These are phyloP conservation scores for Candida tammaniensis DNA, from an alignment of 805 yeast species.

Conservation along the genomic window DNA sequence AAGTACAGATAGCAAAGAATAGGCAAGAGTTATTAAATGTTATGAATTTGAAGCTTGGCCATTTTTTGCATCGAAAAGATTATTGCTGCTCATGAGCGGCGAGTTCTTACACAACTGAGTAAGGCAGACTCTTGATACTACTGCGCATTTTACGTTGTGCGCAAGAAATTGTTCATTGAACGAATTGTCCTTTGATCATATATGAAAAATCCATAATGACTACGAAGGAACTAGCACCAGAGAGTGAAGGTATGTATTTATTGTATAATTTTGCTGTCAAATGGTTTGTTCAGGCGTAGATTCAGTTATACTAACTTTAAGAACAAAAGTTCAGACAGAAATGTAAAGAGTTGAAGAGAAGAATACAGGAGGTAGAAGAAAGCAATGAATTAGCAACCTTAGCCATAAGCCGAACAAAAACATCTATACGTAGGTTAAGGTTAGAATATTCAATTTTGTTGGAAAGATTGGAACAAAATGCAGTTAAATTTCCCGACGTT, in stretches of 20 bases:
- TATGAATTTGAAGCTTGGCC: too few relatives aligned
- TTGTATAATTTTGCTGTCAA: too few relatives aligned
- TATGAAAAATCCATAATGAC: too few relatives aligned
- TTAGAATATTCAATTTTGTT: constrained; percentile 78
- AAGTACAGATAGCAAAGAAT: too few relatives aligned
- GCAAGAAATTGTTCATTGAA: too few relatives aligned
- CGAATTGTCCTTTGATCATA: too few relatives aligned
- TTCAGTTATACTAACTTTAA: constrained; percentile 10
- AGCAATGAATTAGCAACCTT: constrained; percentile 74
- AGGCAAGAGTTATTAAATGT: too few relatives aligned
- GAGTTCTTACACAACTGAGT: too few relatives aligned
- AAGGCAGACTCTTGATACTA: too few relatives aligned
- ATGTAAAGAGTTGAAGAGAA: constrained; percentile 66
- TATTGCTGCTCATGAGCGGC: too few relatives aligned
- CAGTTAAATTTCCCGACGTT: constrained; percentile 28
- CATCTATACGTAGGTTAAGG: constrained; percentile 72
- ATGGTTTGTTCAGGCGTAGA: not conserved
- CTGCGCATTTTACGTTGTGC: too few relatives aligned
- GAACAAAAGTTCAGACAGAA: constrained; percentile 53
- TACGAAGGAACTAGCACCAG: constrained; percentile 30
- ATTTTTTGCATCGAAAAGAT: too few relatives aligned
- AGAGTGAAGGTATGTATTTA: constrained; percentile 41
- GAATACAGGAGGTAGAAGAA: constrained; percentile 70
- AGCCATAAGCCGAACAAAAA: constrained; percentile 73
- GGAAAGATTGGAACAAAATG: constrained; percentile 70